A percentile compares a stretch with the other conserved stretches of the same genome.
phyloP scores from a whole-genome alignment of 495 filamentous ascomycete species.

The Xylaria castorea region DNA sequence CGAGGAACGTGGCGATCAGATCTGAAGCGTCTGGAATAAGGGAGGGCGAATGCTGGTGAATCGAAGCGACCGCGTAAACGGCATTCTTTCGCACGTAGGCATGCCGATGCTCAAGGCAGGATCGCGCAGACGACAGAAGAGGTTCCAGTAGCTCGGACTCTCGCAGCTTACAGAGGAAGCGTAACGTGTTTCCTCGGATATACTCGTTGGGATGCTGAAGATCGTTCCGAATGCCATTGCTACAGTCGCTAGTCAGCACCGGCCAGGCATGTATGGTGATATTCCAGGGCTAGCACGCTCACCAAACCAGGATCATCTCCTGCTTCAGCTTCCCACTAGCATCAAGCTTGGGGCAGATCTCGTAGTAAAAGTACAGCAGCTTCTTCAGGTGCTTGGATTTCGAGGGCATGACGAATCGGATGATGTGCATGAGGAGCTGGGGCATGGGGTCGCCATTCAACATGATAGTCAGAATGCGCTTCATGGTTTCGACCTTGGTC shows the following conservation, averaged over 20 bases:
- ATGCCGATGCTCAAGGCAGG: constrained; percentile 93
- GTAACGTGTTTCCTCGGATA: constrained; percentile 92
- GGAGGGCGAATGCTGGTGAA: constrained; percentile 87
- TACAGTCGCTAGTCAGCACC: constrained; percentile 43
- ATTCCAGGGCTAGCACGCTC: constrained; percentile 43
- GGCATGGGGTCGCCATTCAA: constrained; percentile 98
- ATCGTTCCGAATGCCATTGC: constrained; percentile 97
- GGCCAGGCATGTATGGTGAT: constrained; percentile 16
- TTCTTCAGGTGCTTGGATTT: constrained; percentile 98
- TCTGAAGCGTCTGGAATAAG: constrained; percentile 97
- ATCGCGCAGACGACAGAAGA: constrained; percentile 86
- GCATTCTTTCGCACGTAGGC: constrained; percentile 98
- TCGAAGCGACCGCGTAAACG: constrained; percentile 91
- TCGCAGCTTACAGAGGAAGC: constrained; percentile 95
- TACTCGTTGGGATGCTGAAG: constrained; percentile 98
- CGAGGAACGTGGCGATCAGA: constrained; percentile 87
- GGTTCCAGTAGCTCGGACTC: constrained; percentile 97
- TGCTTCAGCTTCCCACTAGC: constrained; percentile 92
- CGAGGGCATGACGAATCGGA: constrained; percentile 98
- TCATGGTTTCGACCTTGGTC: constrained; percentile 97
- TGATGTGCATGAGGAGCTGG: constrained; percentile 97
- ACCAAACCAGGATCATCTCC: constrained; percentile 99
- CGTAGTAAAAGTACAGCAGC: constrained; percentile 98
- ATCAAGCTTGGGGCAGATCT: constrained; percentile 97
- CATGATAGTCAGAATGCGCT: constrained; percentile 94